Conservation (phyloP, 768 basidiomycete species). For the Macrolepiota albuminosa region DNA sequence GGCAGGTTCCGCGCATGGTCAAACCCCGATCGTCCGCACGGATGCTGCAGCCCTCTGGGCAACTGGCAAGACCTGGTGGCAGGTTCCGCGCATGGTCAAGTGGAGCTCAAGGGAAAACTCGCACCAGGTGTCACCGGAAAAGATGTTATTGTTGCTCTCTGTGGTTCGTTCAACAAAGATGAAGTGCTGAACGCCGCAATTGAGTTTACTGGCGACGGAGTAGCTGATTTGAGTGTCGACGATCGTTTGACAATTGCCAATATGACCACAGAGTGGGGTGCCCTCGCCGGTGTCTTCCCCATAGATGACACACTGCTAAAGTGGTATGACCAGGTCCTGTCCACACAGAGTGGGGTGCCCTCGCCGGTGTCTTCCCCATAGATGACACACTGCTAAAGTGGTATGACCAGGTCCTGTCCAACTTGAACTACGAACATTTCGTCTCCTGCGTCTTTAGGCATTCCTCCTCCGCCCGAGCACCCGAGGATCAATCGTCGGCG, state of each 20-base stretch:
- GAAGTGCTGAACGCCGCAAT: slow-evolving; percentile 96
- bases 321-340: slow-evolving; percentile 81
- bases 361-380: slow-evolving; percentile 92
- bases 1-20: slow-evolving; percentile 97
- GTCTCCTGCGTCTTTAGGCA: slow-evolving; percentile 39
- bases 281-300: slow-evolving; percentile 92
- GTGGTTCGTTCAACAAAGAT: slow-evolving; percentile 93
- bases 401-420: slow-evolving; percentile 78
- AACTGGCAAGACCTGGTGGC: slow-evolving; percentile 99
- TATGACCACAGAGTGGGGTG: slow-evolving; percentile 99
- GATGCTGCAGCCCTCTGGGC: slow-evolving; percentile 97
- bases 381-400: slow-evolving; percentile 78
- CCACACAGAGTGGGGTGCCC: slow-evolving; percentile 96
- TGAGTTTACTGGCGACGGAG: slow-evolving; percentile 91
- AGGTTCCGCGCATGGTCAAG: slow-evolving; percentile 94
- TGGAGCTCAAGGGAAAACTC: slow-evolving; percentile 80
- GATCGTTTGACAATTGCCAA: slow-evolving; percentile 97
- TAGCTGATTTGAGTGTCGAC: slow-evolving; percentile 74
- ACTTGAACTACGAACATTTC: slow-evolving; percentile 76
- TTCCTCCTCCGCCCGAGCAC: slow-evolving; percentile 73
- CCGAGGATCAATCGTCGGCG: slow-evolving; percentile 79
- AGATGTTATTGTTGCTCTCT: slow-evolving; percentile 96
- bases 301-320: slow-evolving; percentile 74
- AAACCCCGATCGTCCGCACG: slow-evolving; percentile 97
- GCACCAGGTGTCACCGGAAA: slow-evolving; percentile 93